Evolutionary conservation across 2,329 filamentous ascomycete species (phyloP).

Genomic region (Hymenoscyphus linearis): DNA sequence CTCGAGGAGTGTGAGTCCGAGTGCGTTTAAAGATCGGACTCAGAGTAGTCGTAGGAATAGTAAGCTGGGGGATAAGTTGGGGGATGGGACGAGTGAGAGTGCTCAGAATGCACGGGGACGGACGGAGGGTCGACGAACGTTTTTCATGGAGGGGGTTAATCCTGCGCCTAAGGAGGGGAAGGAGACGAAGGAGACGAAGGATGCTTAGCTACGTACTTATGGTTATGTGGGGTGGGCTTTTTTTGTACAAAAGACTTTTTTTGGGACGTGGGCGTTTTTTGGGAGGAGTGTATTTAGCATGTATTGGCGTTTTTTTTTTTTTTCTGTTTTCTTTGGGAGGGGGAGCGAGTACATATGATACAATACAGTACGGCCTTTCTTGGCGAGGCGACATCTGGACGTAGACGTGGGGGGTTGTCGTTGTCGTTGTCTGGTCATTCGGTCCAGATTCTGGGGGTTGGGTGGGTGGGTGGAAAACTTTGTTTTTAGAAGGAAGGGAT

Average conservation of each 20-base stretch:
- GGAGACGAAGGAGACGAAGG: too few species aligned
- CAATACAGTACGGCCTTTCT: too few species aligned
- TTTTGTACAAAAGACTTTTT: not conserved
- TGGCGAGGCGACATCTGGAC: too few species aligned
- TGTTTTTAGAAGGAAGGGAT: too few species aligned
- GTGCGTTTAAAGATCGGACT: not conserved
- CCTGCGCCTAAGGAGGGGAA: constrained; percentile 12
- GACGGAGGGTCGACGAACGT: constrained; percentile 18
- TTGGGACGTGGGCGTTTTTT: not conserved
- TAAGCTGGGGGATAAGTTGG: not conserved
- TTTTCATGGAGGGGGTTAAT: constrained; percentile 24
- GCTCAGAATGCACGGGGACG: constrained; percentile 7
- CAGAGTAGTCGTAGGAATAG: not conserved
- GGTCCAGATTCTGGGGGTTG: too few species aligned
- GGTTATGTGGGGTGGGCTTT: not conserved
- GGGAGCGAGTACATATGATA: too few species aligned
- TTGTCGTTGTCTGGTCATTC: too few species aligned
- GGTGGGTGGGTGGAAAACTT: too few species aligned
- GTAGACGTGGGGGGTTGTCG: too few species aligned
- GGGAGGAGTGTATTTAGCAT: not conserved
- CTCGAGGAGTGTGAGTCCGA: constrained; percentile 11
- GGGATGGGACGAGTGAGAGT: constrained; percentile 5
- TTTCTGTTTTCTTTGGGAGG: too few species aligned
- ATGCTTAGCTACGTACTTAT: too few species aligned
- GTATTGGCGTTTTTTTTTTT: too few species aligned